Percentiles rank a stretch among this genome's conserved stretches.
These are phyloP conservation scores for Medicago lupulina DNA, from an alignment of 306 rosid genomes.

Conservation along the genomic window DNA sequence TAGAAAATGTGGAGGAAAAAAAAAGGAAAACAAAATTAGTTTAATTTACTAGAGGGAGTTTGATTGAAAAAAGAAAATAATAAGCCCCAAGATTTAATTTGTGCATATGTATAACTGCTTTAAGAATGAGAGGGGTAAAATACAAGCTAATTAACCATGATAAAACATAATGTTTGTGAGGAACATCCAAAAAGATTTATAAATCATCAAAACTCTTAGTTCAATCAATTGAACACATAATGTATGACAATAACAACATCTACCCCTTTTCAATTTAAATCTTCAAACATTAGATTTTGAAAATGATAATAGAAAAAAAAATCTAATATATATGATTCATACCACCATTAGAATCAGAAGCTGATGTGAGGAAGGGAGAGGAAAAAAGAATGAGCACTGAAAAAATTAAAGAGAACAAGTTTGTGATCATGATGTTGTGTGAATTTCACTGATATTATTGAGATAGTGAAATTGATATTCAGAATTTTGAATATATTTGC, in stretches of 20 bases:
- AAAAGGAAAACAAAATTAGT: too few species aligned
- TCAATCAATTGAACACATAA: background rate
- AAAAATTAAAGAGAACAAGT: slow-evolving; percentile 36
- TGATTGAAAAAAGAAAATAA: background rate
- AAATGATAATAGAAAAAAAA: slow-evolving; percentile 3
- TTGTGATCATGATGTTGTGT: slow-evolving; percentile 13
- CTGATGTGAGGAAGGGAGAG: slow-evolving; percentile 38
- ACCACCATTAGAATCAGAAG: slow-evolving; percentile 60
- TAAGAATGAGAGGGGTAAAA: too few species aligned
- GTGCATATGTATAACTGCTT: too few species aligned
- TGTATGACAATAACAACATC: background rate
- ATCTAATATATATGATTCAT: slow-evolving; percentile 21
- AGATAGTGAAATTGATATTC: background rate
- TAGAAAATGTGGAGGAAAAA: too few species aligned
- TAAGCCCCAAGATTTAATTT: background rate
- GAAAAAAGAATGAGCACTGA: slow-evolving; percentile 41
- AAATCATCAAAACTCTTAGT: background rate
- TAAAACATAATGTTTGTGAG: too few species aligned
- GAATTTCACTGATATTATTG: background rate
- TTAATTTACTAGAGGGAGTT: background rate
- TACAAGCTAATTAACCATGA: too few species aligned
- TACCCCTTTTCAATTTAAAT: background rate
- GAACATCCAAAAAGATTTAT: too few species aligned
- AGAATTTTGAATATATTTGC: background rate
- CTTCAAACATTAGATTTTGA: background rate